A percentile compares a stretch with the other conserved stretches of the same genome.
Evolutionary conservation across 352 stramenopile genomes (phyloP).

Genomic region (Phytophthora palmivora): DNA sequence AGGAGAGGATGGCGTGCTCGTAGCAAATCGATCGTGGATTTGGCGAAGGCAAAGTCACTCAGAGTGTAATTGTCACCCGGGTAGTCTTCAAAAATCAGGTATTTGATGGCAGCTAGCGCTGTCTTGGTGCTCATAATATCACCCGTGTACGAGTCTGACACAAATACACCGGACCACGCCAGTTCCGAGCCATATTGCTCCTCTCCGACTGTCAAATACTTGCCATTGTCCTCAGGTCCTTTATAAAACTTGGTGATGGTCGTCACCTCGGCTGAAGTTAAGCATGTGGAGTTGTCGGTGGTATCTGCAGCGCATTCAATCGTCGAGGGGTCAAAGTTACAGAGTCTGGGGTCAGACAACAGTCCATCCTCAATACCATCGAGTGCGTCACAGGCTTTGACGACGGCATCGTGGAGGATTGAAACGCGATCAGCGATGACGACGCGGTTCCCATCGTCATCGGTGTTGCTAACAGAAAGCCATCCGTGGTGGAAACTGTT

Average conservation of each 20-base stretch:
- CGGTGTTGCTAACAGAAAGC: constrained; percentile 43
- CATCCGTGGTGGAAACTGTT: constrained; percentile 54
- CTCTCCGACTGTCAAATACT: constrained; percentile 52
- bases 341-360: constrained; percentile 44
- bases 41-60: constrained; percentile 46
- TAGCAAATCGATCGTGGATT: constrained; percentile 46
- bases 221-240: constrained; percentile 35
- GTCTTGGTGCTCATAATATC: constrained; percentile 39
- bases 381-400: constrained; percentile 42
- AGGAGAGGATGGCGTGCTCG: constrained; percentile 40
- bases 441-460: constrained; percentile 32
- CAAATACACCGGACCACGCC: constrained; percentile 48
- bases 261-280: constrained; percentile 41
- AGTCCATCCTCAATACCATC: constrained; percentile 50
- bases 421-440: constrained; percentile 36
- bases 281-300: constrained; percentile 46
- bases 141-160: constrained; percentile 35
- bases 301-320: constrained; percentile 36
- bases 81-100: constrained; percentile 48
- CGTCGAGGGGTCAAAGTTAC: constrained; percentile 38
- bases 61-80: constrained; percentile 50
- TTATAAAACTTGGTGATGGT: constrained; percentile 48
- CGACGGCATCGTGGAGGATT: constrained; percentile 46
- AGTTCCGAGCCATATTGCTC: constrained; percentile 53
- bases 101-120: constrained; percentile 47